Evolutionary conservation across 1,284 basidiomycete species (phyloP).

Genomic region (Rhizoctonia solani): DNA sequence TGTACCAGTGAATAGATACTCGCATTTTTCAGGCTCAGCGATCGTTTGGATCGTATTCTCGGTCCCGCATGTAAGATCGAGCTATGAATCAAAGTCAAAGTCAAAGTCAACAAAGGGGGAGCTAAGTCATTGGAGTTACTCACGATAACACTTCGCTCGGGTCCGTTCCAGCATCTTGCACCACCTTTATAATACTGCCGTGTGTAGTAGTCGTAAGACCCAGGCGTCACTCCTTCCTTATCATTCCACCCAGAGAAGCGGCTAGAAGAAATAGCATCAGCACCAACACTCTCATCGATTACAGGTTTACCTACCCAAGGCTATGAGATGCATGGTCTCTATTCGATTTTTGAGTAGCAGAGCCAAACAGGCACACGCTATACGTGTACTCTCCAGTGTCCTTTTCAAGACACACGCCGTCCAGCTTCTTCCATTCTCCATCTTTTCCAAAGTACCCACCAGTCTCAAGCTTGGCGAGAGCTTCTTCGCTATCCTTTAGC

Average conservation of each 20-base stretch:
- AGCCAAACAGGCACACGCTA: conserved; percentile 92
- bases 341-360: conserved; percentile 87
- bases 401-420: conserved; percentile 78
- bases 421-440: conserved; percentile 96
- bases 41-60: conserved; percentile 85
- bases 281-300: too few relatives aligned
- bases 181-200: conserved; percentile 84
- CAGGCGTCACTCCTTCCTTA: conserved; percentile 56
- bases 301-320: conserved; percentile 70
- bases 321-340: conserved; percentile 78
- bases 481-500: conserved; percentile 52
- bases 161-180: conserved; percentile 96
- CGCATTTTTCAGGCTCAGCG: conserved; percentile 94
- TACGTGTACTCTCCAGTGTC: conserved; percentile 96
- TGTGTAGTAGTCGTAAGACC: conserved; percentile 74
- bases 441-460: conserved; percentile 73
- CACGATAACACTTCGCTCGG: conserved; percentile 79
- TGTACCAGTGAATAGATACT: conserved; percentile 87
- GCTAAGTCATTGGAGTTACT: conserved; percentile 38
- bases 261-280: conserved; percentile 48
- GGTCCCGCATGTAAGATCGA: conserved; percentile 82
- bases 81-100: conserved; percentile 50
- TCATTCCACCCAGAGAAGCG: conserved; percentile 79
- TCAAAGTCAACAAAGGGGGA: background rate
- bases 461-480: conserved; percentile 63